Base-by-base conservation (phyloP, 2,329 filamentous ascomycete species). In the Clarireedia hainanense region DNA sequence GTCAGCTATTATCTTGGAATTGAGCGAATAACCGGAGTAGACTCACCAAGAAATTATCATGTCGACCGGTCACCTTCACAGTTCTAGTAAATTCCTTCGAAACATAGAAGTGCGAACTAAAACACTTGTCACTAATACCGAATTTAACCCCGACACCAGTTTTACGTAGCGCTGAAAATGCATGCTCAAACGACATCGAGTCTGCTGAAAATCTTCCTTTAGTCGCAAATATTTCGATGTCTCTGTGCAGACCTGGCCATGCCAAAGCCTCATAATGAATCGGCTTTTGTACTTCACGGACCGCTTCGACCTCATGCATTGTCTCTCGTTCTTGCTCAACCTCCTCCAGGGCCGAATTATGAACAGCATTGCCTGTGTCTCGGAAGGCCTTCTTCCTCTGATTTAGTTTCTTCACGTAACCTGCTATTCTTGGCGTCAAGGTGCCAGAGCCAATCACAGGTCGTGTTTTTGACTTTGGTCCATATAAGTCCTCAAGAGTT, bases 401-500 rank as follows among this genome's bases (percentile, higher is more conserved):
- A 6, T 71, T 65, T 0, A 80, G 69, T 5, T 72, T 63, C 2
- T 69, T 60, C 9, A 71, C 2, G 39, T 37, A 26, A 4, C 17
- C 43, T 2, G 59, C 58, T 4, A 76, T 60, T 6, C 65, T 63
- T 14, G 66, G 60, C 5, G 23, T 15, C 23, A n/a, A 34, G 12
- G 15, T 47, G 10, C 23, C 47, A 27, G 34, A 4, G 5, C 27
- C 26, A 2, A 40, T 50, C 6, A 61, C 58, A 7, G 47, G 50
- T 37, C 64, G 63, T 9, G 52, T 52, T 12, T 60, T 61, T 3
- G 59, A 15, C 10, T 64, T 69, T 1, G 68, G 68, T 37, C 74
- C 76, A 57, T 88, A 88, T 2, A 87, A 71, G 24, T 83, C 71
- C 39, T 80, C 73, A 0, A 88, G 65, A 0, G 77, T 80, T 50